These are phyloP conservation scores for Leishmania lainsoni DNA, from an alignment of 208 protist genomes.

Conservation along the genomic window DNA sequence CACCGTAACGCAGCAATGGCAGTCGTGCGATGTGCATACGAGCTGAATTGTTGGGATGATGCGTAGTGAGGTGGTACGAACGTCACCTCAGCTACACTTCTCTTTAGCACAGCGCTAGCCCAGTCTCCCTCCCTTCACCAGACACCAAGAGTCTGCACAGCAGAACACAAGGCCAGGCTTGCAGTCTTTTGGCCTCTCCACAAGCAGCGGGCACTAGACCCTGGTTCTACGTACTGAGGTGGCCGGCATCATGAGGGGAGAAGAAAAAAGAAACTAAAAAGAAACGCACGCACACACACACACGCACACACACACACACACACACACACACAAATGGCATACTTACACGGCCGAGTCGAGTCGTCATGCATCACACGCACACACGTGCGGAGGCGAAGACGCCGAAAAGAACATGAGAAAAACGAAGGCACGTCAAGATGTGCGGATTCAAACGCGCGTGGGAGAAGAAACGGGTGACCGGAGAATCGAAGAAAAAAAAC, in stretches of 20 bases:
- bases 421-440: not conserved
- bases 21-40: not conserved
- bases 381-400: not conserved
- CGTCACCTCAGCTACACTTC: not conserved
- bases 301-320: no score
- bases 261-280: not conserved
- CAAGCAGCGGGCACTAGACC: not conserved
- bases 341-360: not conserved
- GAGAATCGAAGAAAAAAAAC: not conserved
- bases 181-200: not conserved
- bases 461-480: not conserved
- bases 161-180: not conserved
- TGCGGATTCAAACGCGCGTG: not conserved
- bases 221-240: not conserved
- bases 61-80: not conserved
- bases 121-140: not conserved
- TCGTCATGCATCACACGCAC: not conserved
- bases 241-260: not conserved
- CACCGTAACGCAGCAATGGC: not conserved
- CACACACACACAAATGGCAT: no score
- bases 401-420: conserved; percentile 3
- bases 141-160: not conserved
- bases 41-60: not conserved
- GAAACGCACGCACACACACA: no score
- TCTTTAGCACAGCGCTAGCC: not conserved